A percentile compares a stretch with the other conserved stretches of the same genome.
These are phyloP conservation scores for Talaromyces sp. DNA, from an alignment of 2,329 filamentous ascomycete species.

Conservation along the genomic window DNA sequence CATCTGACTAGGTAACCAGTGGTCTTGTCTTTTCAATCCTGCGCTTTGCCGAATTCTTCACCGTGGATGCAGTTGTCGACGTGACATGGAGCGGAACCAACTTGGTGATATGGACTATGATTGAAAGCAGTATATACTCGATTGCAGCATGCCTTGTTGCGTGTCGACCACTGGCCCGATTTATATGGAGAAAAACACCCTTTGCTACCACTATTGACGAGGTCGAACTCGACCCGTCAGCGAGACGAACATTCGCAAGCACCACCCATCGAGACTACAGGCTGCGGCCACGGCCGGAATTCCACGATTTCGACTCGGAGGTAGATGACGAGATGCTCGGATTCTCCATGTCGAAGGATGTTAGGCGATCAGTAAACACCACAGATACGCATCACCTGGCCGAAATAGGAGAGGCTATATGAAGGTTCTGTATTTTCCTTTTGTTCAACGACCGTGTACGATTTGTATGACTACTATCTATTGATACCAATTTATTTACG, in stretches of 20 bases:
- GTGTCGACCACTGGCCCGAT: constrained; percentile 19
- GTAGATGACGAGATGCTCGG: not conserved
- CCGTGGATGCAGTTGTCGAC: constrained; percentile 18
- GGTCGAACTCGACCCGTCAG: not conserved
- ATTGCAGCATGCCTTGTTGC: constrained; percentile 23
- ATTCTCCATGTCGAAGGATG: not conserved
- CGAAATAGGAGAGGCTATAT: not conserved
- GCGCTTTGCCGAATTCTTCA: constrained; percentile 21
- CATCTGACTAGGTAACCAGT: not conserved
- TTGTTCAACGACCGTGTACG: not conserved
- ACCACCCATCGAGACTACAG: not conserved
- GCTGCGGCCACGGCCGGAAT: not conserved
- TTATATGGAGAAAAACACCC: not conserved
- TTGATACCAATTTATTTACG: not conserved
- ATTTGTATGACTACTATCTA: not conserved
- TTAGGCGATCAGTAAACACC: not conserved
- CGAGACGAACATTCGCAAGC: not conserved
- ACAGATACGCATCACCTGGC: not conserved
- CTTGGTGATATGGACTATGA: constrained; percentile 19
- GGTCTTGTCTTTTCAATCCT: constrained; percentile 26
- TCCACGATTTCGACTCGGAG: not conserved
- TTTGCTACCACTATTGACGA: not conserved
- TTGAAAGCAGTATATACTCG: constrained; percentile 22
- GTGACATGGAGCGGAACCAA: constrained; percentile 14
- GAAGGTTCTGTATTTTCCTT: not conserved